A percentile compares a stretch with the other conserved stretches of the same genome.
Evolutionary conservation across 116 monocot genomes (phyloP).

Genomic region (Iris pallida): DNA sequence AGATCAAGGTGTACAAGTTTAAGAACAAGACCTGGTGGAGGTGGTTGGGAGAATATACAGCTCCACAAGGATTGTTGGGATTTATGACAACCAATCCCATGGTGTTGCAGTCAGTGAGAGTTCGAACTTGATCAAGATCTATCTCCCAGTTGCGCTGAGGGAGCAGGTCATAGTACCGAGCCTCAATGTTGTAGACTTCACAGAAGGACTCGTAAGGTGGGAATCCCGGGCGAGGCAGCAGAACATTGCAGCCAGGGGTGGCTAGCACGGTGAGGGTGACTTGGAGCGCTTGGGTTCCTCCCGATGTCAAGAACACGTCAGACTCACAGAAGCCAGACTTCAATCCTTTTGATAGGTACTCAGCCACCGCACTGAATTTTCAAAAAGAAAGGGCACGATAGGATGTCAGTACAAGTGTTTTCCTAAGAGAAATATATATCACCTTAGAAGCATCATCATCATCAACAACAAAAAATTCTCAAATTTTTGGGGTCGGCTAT

Average conservation of each 20-base stretch:
- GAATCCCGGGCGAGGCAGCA: constrained; percentile 76
- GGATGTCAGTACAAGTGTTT: too few species aligned
- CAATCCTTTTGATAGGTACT: constrained; percentile 37
- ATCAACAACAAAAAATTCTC: too few species aligned
- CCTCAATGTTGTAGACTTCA: constrained; percentile 41
- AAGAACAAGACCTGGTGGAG: constrained; percentile 43
- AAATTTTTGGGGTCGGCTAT: too few species aligned
- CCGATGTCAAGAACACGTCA: constrained; percentile 65
- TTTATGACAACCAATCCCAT: constrained; percentile 67
- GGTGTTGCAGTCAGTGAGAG: constrained; percentile 46
- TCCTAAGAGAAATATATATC: too few species aligned
- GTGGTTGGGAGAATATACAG: constrained; percentile 52
- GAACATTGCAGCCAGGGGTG: constrained; percentile 44
- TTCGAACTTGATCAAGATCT: constrained; percentile 38
- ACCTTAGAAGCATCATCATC: too few species aligned
- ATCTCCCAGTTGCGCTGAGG: constrained; percentile 51
- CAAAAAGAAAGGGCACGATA: too few species aligned
- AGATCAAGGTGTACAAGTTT: neutral
- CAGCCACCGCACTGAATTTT: constrained; percentile 61
- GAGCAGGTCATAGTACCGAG: constrained; percentile 64
- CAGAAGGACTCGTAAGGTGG: constrained; percentile 67
- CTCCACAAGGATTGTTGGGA: constrained; percentile 85
- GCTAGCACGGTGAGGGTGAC: constrained; percentile 40
- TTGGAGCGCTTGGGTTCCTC: constrained; percentile 70
- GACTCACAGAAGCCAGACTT: constrained; percentile 20